These are phyloP conservation scores for Clavispora fructus DNA, from an alignment of 805 yeast genomes.

Conservation along the genomic window DNA sequence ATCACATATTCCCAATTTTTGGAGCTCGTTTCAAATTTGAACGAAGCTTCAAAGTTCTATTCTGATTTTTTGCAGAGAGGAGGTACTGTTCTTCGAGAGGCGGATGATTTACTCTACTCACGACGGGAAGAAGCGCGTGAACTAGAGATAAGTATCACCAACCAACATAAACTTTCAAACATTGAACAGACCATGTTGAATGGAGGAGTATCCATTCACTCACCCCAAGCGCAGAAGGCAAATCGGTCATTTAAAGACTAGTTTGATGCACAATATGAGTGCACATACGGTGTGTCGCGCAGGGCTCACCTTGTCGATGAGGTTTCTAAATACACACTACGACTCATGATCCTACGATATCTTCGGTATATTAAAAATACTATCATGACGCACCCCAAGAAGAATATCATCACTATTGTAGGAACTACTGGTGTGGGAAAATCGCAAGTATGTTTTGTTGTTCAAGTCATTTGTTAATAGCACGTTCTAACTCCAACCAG, in stretches of 20 bases:
- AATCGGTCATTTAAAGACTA: not conserved
- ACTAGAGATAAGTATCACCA: slow-evolving; percentile 29
- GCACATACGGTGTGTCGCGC: not conserved
- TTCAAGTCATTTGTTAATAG: not conserved
- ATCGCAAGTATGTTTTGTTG: slow-evolving; percentile 50
- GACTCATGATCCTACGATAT: slow-evolving; percentile 12
- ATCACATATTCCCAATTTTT: slow-evolving; percentile 44
- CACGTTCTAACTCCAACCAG: slow-evolving; percentile 19
- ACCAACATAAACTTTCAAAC: slow-evolving; percentile 9
- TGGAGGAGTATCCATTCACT: not conserved
- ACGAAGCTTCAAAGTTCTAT: slow-evolving; percentile 70
- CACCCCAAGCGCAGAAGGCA: not conserved
- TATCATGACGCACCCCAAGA: slow-evolving; percentile 28
- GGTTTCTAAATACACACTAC: not conserved
- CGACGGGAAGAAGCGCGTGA: slow-evolving; percentile 51
- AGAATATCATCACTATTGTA: slow-evolving; percentile 55
- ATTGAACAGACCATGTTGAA: slow-evolving; percentile 10
- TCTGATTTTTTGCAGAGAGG: slow-evolving; percentile 50
- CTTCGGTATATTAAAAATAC: slow-evolving; percentile 19
- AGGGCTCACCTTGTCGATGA: not conserved
- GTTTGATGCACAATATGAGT: not conserved
- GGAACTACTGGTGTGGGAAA: slow-evolving; percentile 98
- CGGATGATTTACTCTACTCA: slow-evolving; percentile 46
- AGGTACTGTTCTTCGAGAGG: slow-evolving; percentile 39
- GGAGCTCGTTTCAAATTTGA: slow-evolving; percentile 55